These are phyloP conservation scores for Monosporascus sp. DNA, from an alignment of 2,329 filamentous ascomycete species.

Conservation along the genomic window DNA sequence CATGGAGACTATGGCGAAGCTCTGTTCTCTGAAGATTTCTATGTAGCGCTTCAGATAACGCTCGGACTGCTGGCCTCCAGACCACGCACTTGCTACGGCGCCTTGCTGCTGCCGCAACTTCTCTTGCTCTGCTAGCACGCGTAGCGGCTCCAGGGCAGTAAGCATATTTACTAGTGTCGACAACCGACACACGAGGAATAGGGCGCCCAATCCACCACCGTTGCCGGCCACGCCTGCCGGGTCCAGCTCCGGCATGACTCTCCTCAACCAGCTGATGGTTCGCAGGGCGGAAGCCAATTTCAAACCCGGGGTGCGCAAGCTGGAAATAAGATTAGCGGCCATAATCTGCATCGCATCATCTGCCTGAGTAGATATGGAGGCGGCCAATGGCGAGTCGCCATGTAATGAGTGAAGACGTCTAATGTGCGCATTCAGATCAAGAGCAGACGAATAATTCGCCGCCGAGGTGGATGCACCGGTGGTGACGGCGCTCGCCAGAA, in stretches of 20 bases:
- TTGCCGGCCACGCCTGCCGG: slow-evolving; percentile 24
- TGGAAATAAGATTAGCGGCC: slow-evolving; percentile 75
- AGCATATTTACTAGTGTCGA: slow-evolving; percentile 75
- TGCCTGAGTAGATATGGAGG: slow-evolving; percentile 68
- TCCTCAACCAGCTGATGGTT: slow-evolving; percentile 83
- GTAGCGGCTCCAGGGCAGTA: slow-evolving; percentile 76
- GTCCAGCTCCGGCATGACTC: slow-evolving; percentile 77
- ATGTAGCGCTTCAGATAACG: slow-evolving; percentile 92
- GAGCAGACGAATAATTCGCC: slow-evolving; percentile 78
- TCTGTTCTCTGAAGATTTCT: slow-evolving; percentile 96
- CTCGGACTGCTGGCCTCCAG: slow-evolving; percentile 84
- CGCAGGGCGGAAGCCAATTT: slow-evolving; percentile 88
- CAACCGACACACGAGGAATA: slow-evolving; percentile 84
- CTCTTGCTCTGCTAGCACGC: slow-evolving; percentile 87
- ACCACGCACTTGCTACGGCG: slow-evolving; percentile 43
- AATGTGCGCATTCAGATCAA: slow-evolving; percentile 93
- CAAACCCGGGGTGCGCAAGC: slow-evolving; percentile 70
- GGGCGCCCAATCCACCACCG: slow-evolving; percentile 69
- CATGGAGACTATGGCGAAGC: slow-evolving; percentile 91
- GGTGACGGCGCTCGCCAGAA: slow-evolving; percentile 75
- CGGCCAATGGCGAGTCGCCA: slow-evolving; percentile 69
- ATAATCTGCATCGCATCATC: slow-evolving; percentile 85
- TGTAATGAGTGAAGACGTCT: slow-evolving; percentile 79
- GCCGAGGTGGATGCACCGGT: slow-evolving; percentile 45
- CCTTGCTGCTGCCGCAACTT: slow-evolving; percentile 42